A percentile compares a stretch with the other conserved stretches of the same genome.
phyloP scores from a whole-genome alignment of 352 stramenopile species.

The Blastocystis hominis region DNA sequence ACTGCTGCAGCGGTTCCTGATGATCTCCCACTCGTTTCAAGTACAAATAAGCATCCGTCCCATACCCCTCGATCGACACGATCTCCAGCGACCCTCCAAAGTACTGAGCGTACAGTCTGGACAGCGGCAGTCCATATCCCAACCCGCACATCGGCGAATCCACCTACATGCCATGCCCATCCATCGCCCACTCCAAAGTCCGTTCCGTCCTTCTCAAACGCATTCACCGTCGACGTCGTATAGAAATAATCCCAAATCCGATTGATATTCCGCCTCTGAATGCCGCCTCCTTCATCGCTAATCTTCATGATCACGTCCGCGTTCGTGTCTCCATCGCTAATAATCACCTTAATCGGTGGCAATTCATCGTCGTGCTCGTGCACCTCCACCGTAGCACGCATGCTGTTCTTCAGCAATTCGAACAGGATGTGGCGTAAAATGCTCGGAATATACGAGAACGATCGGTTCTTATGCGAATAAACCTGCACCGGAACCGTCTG shows the following conservation, averaged over 20 bases:
- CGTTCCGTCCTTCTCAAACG: conserved; percentile 69
- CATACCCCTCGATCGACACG: conserved; percentile 99
- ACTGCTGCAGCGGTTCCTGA: conserved; percentile 73
- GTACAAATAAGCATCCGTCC: conserved; percentile 90
- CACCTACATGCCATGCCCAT: conserved; percentile 74
- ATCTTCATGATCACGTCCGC: conserved; percentile 99
- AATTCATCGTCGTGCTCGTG: conserved; percentile 86
- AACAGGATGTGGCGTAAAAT: conserved; percentile 96
- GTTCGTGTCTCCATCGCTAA: conserved; percentile 95
- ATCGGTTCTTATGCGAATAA: conserved; percentile 89
- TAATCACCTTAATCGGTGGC: conserved; percentile 95
- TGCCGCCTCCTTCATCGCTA: conserved; percentile 95
- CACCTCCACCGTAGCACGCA: conserved; percentile 92
- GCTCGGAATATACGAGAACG: conserved; percentile 87
- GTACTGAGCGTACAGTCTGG: conserved; percentile 88
- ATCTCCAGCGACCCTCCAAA: conserved; percentile 97
- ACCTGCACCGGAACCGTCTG: conserved; percentile 95
- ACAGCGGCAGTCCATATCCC: conserved; percentile 86
- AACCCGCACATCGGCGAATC: conserved; percentile 71
- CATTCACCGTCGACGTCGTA: conserved; percentile 76
- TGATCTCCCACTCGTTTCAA: conserved; percentile 80
- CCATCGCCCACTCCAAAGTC: conserved; percentile 70
- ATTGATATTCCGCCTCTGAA: conserved; percentile 89
- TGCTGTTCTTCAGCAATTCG: conserved; percentile 97
- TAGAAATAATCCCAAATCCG: conserved; percentile 99